Base-by-base conservation (phyloP, 108 stramenopile genomes). In the Chaetoceros muelleri region DNA sequence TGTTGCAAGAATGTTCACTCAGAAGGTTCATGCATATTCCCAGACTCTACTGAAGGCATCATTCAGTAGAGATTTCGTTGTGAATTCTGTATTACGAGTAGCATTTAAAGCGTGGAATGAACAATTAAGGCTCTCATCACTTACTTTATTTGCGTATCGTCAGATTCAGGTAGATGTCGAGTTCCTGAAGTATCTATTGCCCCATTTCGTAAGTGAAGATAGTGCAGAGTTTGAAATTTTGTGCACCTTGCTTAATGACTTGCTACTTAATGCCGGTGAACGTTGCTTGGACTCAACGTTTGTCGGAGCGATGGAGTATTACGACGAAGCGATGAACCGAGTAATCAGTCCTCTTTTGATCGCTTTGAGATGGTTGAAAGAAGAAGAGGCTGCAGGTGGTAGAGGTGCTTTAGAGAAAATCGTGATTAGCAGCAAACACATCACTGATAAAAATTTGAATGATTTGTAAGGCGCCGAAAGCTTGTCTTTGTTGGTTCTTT, bases 1-100 rank as follows among this genome's bases (percentile, higher is more conserved):
- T 57, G 86, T 92, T 28, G 90, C 87, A 51, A 76, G 90, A 27
- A 87, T 92, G 84, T 88, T 92, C 60, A 75, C 68, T 31, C 82
- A 85, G 59, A 87, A 85, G 53, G 62, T 75, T 34, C 56, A 60
- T 29, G 63, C 82, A 18, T 79, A 71, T 48, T 81, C 83, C 1
- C 81, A 85, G 67, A 68, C 83, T 10, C 72, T 65, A 28, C 69
- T 74, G 8, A 31, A 64, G 23, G 16, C 73, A 10, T 75, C 70
- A 28, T 80, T 84, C 58, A 66, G 66, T 17, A 62, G 79, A 21
- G 81, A 80, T 64, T 55, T 67, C 2, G 70, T 92, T 20, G 57
- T 92, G 5, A 66, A 74, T 21, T 57, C 71, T 7, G 56, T 80
- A 24, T 58, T 92, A 21, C 72, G 73, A 31, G 73, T 87, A 19